These are phyloP conservation scores for Penicillium oxalicum DNA, from an alignment of 2,329 filamentous ascomycete species.

Conservation along the genomic window DNA sequence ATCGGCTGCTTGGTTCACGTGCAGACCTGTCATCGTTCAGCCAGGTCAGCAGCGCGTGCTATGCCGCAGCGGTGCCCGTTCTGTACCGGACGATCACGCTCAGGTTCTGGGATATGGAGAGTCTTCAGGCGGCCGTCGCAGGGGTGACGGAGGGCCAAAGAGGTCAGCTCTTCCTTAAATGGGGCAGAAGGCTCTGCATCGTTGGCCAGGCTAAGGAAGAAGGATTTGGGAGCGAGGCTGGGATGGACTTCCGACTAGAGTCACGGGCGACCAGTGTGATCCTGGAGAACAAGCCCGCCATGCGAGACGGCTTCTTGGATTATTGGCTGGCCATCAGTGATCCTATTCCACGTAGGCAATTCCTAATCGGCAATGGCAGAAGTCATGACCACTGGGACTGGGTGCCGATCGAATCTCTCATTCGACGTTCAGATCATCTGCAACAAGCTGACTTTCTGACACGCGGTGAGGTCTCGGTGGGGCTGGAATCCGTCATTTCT, in stretches of 20 bases:
- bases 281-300: neutral
- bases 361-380: neutral
- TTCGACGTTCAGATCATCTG: neutral
- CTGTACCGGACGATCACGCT: conserved; percentile 2
- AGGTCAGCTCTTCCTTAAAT: conserved; percentile 2
- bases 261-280: neutral
- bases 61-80: neutral
- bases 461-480: neutral
- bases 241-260: neutral
- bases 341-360: too few relatives aligned
- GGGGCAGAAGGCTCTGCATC: conserved; percentile 3
- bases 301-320: conserved; percentile 4
- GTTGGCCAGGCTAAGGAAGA: neutral
- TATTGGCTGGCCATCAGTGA: neutral
- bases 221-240: neutral
- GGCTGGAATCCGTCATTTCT: conserved; percentile 1
- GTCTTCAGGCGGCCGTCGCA: neutral
- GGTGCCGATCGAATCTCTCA: conserved; percentile 4
- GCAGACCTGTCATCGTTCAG: conserved; percentile 2
- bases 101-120: conserved; percentile 1
- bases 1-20: neutral
- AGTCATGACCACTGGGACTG: neutral
- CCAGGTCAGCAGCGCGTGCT: neutral
- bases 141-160: neutral
- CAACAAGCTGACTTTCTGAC: conserved; percentile 2